These are phyloP conservation scores for Adansonia rubrostipa DNA, from an alignment of 441 rosid genomes.

Conservation along the genomic window DNA sequence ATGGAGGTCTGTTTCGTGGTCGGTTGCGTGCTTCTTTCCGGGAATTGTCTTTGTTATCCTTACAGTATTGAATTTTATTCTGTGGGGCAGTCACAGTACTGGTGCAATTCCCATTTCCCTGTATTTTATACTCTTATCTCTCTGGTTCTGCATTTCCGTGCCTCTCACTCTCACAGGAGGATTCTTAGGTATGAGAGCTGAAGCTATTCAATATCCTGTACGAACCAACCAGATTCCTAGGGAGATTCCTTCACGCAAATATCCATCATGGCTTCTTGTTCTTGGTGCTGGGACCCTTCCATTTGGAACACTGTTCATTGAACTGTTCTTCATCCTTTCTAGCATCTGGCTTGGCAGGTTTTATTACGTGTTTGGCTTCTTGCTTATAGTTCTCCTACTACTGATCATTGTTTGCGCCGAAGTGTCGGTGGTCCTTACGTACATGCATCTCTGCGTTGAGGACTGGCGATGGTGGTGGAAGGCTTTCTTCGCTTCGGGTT, in stretches of 20 bases:
- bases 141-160: constrained; percentile 97
- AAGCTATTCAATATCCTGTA: constrained; percentile 75
- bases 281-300: constrained; percentile 99
- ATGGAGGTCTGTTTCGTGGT: constrained; percentile 84
- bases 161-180: constrained; percentile 94
- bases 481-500: constrained; percentile 94
- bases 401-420: constrained; percentile 89
- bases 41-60: constrained; percentile 88
- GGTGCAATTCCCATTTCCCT: constrained; percentile 91
- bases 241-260: constrained; percentile 92
- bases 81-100: constrained; percentile 90
- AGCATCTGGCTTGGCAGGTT: constrained; percentile 97
- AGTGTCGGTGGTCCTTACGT: constrained; percentile 91
- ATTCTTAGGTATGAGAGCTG: constrained; percentile 77
- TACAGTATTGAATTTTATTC: constrained; percentile 79
- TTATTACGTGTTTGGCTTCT: constrained; percentile 93
- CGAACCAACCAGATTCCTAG: constrained; percentile 98
- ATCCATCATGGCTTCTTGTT: constrained; percentile 97
- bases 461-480: constrained; percentile 99
- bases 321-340: constrained; percentile 91
- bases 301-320: constrained; percentile 93
- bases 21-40: constrained; percentile 86
- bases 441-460: constrained; percentile 97
- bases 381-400: constrained; percentile 71
- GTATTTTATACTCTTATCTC: constrained; percentile 68